phyloP scores from a whole-genome alignment of 2,329 filamentous ascomycete genomes.

The Clonostachys rhizophaga region DNA sequence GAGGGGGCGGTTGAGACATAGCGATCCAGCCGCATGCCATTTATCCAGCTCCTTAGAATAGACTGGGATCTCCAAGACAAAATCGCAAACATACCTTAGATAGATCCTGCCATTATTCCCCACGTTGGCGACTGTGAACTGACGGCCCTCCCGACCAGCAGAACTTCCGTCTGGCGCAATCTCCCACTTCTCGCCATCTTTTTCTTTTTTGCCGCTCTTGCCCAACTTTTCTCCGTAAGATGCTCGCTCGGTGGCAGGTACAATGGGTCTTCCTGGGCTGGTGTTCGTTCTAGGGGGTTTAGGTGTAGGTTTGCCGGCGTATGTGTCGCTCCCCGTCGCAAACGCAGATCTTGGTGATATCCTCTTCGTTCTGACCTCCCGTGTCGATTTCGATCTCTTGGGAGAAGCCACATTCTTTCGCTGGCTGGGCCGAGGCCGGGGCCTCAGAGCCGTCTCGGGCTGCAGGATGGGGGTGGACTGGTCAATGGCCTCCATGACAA shows the following conservation, averaged over 20 bases:
- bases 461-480: no score
- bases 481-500: no score
- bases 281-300: no score
- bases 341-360: no score
- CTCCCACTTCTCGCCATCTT: constrained; percentile 50
- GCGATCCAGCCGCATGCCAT: not conserved
- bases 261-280: constrained; percentile 18
- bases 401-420: no score
- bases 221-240: constrained; percentile 28
- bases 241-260: constrained; percentile 41
- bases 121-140: constrained; percentile 78
- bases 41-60: not conserved
- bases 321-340: no score
- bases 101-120: constrained; percentile 82
- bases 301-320: no score
- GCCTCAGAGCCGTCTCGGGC: no score
- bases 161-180: constrained; percentile 57
- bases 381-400: no score
- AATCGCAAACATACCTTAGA: constrained; percentile 55
- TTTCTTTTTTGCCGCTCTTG: constrained; percentile 39
- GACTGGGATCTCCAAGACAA: not conserved
- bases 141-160: constrained; percentile 59
- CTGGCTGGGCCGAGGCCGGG: no score
- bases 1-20: not conserved
- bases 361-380: no score